Percentiles rank a stretch among this genome's conserved stretches.
Evolutionary conservation across 106 monocot species (phyloP).

Genomic region (Dendrobium officinale): DNA sequence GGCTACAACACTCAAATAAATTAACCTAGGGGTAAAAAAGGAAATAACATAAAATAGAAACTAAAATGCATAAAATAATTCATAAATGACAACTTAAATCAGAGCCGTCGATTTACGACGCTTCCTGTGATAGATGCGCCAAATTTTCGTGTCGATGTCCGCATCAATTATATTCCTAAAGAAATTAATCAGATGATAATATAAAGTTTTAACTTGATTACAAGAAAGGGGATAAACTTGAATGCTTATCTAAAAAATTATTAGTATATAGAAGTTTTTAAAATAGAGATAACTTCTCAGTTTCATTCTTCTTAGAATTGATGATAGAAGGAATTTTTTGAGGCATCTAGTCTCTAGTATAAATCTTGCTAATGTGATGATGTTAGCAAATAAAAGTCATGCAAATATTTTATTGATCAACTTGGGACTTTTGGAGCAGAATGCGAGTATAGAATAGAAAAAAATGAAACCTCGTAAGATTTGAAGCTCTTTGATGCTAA

Average conservation of each 20-base stretch:
- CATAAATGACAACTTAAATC: too few relatives aligned
- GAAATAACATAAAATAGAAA: too few relatives aligned
- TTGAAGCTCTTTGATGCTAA: slow-evolving; percentile 60
- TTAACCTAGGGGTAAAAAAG: too few relatives aligned
- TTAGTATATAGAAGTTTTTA: too few relatives aligned
- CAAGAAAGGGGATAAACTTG: neutral
- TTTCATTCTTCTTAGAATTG: neutral
- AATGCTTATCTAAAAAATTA: neutral
- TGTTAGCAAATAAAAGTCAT: neutral
- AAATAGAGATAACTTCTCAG: too few relatives aligned
- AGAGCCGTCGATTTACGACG: too few relatives aligned
- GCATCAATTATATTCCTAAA: neutral
- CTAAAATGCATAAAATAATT: too few relatives aligned
- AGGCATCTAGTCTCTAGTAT: neutral
- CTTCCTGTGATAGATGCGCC: too few relatives aligned
- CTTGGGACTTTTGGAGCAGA: neutral
- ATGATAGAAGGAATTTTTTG: neutral
- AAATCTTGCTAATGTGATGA: neutral
- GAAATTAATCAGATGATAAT: neutral
- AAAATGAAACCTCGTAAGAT: slow-evolving; percentile 47
- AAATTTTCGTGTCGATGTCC: too few relatives aligned
- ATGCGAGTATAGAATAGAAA: slow-evolving; percentile 1
- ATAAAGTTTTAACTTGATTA: neutral
- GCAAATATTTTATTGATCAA: neutral
- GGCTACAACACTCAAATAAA: too few relatives aligned